Base-by-base conservation (phyloP, 768 basidiomycete species). In the Lactarius evosmus region DNA sequence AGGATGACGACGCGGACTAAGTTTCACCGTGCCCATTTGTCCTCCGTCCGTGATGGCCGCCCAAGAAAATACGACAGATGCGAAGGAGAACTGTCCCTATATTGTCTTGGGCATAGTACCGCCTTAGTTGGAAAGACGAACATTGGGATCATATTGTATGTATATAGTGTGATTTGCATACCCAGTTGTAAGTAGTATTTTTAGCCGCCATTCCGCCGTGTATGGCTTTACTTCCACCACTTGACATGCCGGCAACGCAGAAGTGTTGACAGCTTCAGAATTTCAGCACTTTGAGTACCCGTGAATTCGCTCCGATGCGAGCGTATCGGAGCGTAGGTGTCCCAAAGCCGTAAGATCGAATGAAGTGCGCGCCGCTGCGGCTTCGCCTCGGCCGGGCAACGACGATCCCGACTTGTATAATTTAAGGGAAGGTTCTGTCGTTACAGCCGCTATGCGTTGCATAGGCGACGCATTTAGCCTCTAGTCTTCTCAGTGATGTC, bases 1-100 rank as follows among this genome's bases (percentile, higher is more conserved):
- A 84, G 66, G 85, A 85, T 66, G 82, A 81, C 61, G 73, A 73
- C 19, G 65, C 36, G n/a, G 67, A 61, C 30, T 61, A 56, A 30
- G 27, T 33, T 16, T 60, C 32, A 32, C 12, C 33, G n/a, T 40
- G 29, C n/a, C 40, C 52, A n/a, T 44, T 51, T 49, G 51, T 38
- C 53, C 51, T 27, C 56, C 57, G 67, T 66, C 66, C 65, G 61
- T 67, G 65, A 54, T 73, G 69, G 64, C 30, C 34, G 51, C 29
- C 34, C 44, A 56, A 32, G 46, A 38, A 58, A 38, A 62, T 19
- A 51, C 30, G 34, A 51, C 58, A 49, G 38, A 56, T 53, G 46
- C 60, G 46, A 55, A 34, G 44, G 34, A 50, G 34, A 25, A 59
- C 27, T 55, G 49, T 61, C 46, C 25, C 40, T 56, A 46, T 65